phyloP scores from a whole-genome alignment of 2,329 filamentous ascomycete genomes.

The Thelonectria discophora region DNA sequence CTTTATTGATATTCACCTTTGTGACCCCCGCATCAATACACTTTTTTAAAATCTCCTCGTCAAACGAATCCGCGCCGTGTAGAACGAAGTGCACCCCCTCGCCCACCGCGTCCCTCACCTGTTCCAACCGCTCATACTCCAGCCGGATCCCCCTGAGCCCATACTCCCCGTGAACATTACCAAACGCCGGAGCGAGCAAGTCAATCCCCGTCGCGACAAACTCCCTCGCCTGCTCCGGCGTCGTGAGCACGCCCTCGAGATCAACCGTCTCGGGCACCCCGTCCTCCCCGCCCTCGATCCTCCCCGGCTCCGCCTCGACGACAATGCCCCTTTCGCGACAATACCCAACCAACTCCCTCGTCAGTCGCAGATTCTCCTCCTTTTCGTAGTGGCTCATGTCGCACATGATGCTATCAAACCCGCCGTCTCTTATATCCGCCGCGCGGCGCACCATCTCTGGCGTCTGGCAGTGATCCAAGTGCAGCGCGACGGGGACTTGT shows the following conservation, averaged over 20 bases:
- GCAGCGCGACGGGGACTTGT: constrained; percentile 66
- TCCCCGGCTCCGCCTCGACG: constrained; percentile 67
- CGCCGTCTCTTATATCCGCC: constrained; percentile 47
- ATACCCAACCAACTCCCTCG: constrained; percentile 67
- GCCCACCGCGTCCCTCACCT: constrained; percentile 53
- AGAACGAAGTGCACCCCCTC: constrained; percentile 57
- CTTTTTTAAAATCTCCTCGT: constrained; percentile 53
- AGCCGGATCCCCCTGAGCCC: constrained; percentile 62
- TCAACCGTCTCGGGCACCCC: constrained; percentile 71
- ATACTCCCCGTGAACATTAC: constrained; percentile 80
- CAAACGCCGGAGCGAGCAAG: constrained; percentile 78
- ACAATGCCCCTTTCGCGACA: constrained; percentile 71
- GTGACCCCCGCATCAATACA: constrained; percentile 57
- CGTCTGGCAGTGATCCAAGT: constrained; percentile 73
- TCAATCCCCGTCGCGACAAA: constrained; percentile 78
- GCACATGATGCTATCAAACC: constrained; percentile 78
- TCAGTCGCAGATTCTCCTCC: constrained; percentile 72
- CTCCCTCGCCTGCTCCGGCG: constrained; percentile 72
- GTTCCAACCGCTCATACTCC: constrained; percentile 37
- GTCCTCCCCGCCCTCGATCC: constrained; percentile 64
- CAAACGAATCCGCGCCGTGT: constrained; percentile 60
- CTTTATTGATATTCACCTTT: constrained; percentile 63
- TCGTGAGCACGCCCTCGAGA: constrained; percentile 65
- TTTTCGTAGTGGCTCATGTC: constrained; percentile 79
- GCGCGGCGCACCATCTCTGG: constrained; percentile 67